Conservation (phyloP, 2,329 filamentous ascomycete species). For the Paecilomyces sp. region DNA sequence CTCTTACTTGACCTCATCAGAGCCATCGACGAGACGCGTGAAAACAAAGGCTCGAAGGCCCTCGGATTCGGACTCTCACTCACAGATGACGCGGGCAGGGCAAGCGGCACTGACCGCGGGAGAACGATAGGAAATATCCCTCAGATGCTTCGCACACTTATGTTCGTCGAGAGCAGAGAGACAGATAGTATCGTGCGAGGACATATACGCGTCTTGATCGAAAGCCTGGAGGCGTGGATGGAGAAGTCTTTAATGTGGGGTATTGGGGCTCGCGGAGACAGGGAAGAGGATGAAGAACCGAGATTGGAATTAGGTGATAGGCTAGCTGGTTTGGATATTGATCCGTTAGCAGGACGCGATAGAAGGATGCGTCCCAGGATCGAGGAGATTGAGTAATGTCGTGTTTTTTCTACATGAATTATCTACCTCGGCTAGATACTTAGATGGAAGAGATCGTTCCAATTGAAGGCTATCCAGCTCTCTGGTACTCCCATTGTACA, state of each 20-base stretch:
- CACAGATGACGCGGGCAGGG: slow-evolving; percentile 10
- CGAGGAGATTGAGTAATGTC: slow-evolving; percentile 35
- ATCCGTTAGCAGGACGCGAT: slow-evolving; percentile 21
- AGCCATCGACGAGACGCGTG: slow-evolving; percentile 28
- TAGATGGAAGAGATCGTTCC: neutral
- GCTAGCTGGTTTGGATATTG: slow-evolving; percentile 30
- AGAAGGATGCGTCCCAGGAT: slow-evolving; percentile 24
- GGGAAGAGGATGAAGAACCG: slow-evolving; percentile 11
- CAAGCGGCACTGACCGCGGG: slow-evolving; percentile 1
- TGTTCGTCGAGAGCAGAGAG: slow-evolving; percentile 31
- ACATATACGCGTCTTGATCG: slow-evolving; percentile 31
- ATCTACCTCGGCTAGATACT: neutral
- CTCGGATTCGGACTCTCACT: slow-evolving; percentile 36
- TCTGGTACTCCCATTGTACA: neutral
- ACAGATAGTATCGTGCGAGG: slow-evolving; percentile 32
- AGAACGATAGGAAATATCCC: slow-evolving; percentile 32
- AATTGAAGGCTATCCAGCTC: neutral
- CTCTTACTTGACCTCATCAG: slow-evolving; percentile 35
- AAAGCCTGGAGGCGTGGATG: slow-evolving; percentile 36
- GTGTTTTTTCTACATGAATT: neutral
- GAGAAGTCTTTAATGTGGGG: slow-evolving; percentile 36
- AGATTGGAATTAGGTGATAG: slow-evolving; percentile 28
- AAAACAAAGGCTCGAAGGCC: slow-evolving; percentile 18
- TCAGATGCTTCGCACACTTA: slow-evolving; percentile 27
- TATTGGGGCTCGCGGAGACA: slow-evolving; percentile 18